Conservation (phyloP, 1,139 yeast genomes). For the Magnusiomyces ingens region DNA sequence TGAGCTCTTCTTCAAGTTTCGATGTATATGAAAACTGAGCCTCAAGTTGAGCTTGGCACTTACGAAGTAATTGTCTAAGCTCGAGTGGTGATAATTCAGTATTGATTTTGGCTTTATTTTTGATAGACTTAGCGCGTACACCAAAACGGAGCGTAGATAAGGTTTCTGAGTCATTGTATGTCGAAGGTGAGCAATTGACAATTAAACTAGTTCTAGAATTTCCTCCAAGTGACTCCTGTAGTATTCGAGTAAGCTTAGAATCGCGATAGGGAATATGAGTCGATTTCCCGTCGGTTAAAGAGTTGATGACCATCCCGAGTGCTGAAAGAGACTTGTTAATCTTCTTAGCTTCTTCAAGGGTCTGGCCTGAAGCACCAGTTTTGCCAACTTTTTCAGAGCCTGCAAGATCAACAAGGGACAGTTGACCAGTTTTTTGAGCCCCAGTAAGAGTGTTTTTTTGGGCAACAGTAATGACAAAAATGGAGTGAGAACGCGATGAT, state of each 20-base stretch:
- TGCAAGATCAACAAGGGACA: slow-evolving; percentile 79
- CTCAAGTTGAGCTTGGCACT: slow-evolving; percentile 44
- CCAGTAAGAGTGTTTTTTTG: slow-evolving; percentile 55
- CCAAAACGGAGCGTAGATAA: slow-evolving; percentile 77
- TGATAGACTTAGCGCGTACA: slow-evolving; percentile 64
- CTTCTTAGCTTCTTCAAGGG: slow-evolving; percentile 77
- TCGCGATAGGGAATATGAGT: slow-evolving; percentile 73
- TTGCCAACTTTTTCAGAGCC: slow-evolving; percentile 85
- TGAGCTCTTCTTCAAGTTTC: slow-evolving; percentile 47
- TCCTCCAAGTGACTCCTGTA: slow-evolving; percentile 84
- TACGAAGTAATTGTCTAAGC: slow-evolving; percentile 44
- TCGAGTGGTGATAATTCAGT: slow-evolving; percentile 58
- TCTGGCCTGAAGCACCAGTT: slow-evolving; percentile 71
- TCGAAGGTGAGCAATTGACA: slow-evolving; percentile 69
- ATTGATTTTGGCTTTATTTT: slow-evolving; percentile 62
- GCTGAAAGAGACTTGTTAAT: slow-evolving; percentile 74
- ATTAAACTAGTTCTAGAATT: slow-evolving; percentile 77
- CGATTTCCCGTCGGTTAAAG: slow-evolving; percentile 64
- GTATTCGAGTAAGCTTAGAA: slow-evolving; percentile 72
- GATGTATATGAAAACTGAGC: slow-evolving; percentile 40
- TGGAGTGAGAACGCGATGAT: slow-evolving; percentile 78
- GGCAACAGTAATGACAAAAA: slow-evolving; percentile 58
- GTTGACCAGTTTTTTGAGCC: slow-evolving; percentile 54
- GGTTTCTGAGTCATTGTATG: slow-evolving; percentile 59
- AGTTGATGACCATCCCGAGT: slow-evolving; percentile 73